These are phyloP conservation scores for Rhodamnia rubescens DNA, from an alignment of 345 rosid genomes.

Conservation along the genomic window DNA sequence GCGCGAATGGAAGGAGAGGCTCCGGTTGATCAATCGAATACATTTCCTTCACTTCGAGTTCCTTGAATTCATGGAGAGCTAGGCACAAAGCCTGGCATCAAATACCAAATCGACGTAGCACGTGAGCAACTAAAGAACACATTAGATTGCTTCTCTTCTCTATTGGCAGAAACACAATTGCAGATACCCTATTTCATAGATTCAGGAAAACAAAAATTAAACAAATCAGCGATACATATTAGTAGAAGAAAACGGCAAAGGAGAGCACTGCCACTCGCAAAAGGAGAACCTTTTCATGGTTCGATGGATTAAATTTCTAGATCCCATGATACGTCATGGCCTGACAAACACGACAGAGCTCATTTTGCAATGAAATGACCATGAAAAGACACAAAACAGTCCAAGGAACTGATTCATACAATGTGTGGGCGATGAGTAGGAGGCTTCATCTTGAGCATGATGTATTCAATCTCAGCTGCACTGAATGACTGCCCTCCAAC, in stretches of 20 bases:
- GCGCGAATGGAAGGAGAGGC: constrained; percentile 48
- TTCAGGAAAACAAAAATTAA: not conserved
- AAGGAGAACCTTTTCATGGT: not conserved
- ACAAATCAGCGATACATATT: not conserved
- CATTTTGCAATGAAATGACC: not conserved
- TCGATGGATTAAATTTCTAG: not conserved
- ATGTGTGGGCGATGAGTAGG: constrained; percentile 47
- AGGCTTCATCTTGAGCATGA: constrained; percentile 50
- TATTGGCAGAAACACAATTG: not conserved
- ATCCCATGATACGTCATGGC: not conserved
- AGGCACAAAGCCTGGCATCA: constrained; percentile 37
- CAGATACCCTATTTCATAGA: not conserved
- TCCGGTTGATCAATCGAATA: constrained; percentile 44
- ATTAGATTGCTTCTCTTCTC: not conserved
- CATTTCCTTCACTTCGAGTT: constrained; percentile 30
- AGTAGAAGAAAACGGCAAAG: not conserved
- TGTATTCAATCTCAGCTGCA: constrained; percentile 50
- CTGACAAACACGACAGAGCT: not conserved
- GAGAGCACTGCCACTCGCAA: not conserved
- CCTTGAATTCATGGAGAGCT: constrained; percentile 43
- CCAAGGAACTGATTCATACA: constrained; percentile 17
- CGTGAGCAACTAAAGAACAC: not conserved
- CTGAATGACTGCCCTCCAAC: constrained; percentile 47
- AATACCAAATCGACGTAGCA: not conserved
- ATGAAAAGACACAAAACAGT: not conserved